phyloP scores from a whole-genome alignment of 768 basidiomycete genomes.

The Kwoniella shandongensis region DNA sequence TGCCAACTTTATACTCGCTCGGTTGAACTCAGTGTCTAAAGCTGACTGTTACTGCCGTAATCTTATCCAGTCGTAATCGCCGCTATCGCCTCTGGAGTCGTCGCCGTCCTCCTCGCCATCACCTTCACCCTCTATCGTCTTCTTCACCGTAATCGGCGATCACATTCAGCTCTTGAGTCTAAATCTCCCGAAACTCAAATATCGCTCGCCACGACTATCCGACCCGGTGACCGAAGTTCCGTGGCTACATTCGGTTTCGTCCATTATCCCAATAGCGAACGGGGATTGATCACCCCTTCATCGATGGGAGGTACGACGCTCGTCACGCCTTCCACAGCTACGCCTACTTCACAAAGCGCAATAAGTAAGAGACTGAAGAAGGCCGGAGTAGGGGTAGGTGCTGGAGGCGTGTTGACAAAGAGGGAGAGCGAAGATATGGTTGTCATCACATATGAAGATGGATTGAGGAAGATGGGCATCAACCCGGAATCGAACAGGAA shows the following conservation, averaged over 20 bases:
- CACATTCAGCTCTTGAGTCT: conserved; percentile 9
- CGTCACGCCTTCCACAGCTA: conserved; percentile 11
- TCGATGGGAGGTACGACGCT: conserved; percentile 12
- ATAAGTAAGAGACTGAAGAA: background rate
- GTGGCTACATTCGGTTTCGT: no score
- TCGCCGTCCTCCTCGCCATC: conserved; percentile 16
- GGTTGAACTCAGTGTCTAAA: background rate
- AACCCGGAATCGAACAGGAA: background rate
- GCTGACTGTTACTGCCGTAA: background rate
- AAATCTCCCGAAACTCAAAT: conserved; percentile 1
- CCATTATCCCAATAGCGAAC: no score
- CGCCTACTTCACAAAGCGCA: no score
- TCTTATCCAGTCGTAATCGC: conserved; percentile 19
- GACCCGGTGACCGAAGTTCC: no score
- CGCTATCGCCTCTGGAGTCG: conserved; percentile 12
- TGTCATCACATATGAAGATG: conserved; percentile 30
- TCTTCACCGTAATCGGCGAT: conserved; percentile 2
- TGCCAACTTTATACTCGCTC: background rate
- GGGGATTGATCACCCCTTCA: no score
- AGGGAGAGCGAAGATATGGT: conserved; percentile 17
- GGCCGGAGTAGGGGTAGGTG: no score
- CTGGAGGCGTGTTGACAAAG: background rate
- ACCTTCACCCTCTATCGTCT: conserved; percentile 1
- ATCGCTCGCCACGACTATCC: no score
- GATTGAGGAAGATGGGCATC: conserved; percentile 21